Evolutionary conservation across 345 rosid species (phyloP).

Genomic region (Hibiscus mutabilis): DNA sequence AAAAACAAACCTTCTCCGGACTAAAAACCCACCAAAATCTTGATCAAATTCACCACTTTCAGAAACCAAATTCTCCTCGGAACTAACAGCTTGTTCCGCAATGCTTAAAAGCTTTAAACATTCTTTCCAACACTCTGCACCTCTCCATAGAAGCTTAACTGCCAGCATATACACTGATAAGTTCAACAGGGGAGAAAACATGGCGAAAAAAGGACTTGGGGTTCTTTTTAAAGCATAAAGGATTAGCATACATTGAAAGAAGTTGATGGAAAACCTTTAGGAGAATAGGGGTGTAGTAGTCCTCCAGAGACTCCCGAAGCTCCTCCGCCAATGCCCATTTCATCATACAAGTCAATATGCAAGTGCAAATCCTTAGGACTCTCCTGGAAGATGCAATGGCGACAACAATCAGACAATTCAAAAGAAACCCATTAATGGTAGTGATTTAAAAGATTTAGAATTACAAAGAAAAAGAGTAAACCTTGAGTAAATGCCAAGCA

Average conservation of each 20-base stretch:
- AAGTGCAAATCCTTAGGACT: constrained; percentile 43
- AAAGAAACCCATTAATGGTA: not conserved
- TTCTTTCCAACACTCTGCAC: constrained; percentile 83
- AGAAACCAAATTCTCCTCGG: constrained; percentile 17
- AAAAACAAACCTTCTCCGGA: constrained; percentile 69
- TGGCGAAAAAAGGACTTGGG: not conserved
- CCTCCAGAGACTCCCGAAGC: constrained; percentile 97
- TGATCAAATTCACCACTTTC: constrained; percentile 22
- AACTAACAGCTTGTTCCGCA: constrained; percentile 49
- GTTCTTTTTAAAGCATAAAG: not conserved
- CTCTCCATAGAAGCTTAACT: constrained; percentile 86
- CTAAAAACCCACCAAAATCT: constrained; percentile 32
- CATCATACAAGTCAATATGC: constrained; percentile 71
- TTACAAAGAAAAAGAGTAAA: not conserved
- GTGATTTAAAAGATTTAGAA: not conserved
- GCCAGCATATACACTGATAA: constrained; percentile 12
- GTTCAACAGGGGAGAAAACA: not conserved
- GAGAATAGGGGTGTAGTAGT: constrained; percentile 88
- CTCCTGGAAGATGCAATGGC: constrained; percentile 32
- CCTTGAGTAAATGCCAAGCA: constrained; percentile 77
- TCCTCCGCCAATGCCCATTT: constrained; percentile 85
- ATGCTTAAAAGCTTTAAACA: constrained; percentile 54
- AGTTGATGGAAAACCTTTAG: constrained; percentile 49
- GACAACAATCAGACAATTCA: not conserved
- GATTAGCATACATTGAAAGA: not conserved